These are phyloP conservation scores for Tolypocladium pustulatum DNA, from an alignment of 2,329 filamentous ascomycete species.

Conservation along the genomic window DNA sequence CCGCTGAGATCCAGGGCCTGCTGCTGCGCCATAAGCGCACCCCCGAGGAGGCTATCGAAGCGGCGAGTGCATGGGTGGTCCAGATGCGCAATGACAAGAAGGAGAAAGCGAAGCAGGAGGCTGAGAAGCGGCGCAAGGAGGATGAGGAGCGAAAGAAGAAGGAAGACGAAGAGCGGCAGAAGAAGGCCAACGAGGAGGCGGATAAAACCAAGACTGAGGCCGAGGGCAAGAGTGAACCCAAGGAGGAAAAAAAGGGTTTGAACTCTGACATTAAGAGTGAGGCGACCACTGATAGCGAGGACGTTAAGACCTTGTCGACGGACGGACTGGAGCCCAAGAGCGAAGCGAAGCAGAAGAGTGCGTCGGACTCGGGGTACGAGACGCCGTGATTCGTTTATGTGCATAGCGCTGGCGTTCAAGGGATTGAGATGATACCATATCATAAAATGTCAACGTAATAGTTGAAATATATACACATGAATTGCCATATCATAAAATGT, in stretches of 20 bases:
- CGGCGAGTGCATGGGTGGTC: constrained; percentile 36
- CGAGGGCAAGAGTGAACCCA: not conserved
- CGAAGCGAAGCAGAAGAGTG: constrained; percentile 12
- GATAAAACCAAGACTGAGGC: not conserved
- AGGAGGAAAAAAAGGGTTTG: too few species aligned
- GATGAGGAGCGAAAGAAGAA: constrained; percentile 8
- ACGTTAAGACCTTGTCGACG: not conserved
- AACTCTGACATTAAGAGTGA: not conserved
- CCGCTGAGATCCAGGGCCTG: constrained; percentile 50
- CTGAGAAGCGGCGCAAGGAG: constrained; percentile 12
- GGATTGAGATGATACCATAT: not conserved
- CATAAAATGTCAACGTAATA: not conserved
- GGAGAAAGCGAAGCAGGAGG: constrained; percentile 23
- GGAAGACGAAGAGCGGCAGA: constrained; percentile 6
- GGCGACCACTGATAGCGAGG: not conserved
- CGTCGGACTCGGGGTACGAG: constrained; percentile 23
- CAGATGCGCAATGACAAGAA: constrained; percentile 38
- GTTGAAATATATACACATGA: not conserved
- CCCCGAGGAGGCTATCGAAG: constrained; percentile 36
- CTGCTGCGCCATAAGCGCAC: constrained; percentile 45
- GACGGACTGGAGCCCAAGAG: not conserved
- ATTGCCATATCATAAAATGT: not conserved
- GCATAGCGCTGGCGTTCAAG: not conserved
- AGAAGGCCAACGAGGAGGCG: constrained; percentile 6
- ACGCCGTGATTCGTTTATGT: constrained; percentile 9